phyloP scores from a whole-genome alignment of 768 basidiomycete species.

The Cystofilobasidium ferigula region DNA sequence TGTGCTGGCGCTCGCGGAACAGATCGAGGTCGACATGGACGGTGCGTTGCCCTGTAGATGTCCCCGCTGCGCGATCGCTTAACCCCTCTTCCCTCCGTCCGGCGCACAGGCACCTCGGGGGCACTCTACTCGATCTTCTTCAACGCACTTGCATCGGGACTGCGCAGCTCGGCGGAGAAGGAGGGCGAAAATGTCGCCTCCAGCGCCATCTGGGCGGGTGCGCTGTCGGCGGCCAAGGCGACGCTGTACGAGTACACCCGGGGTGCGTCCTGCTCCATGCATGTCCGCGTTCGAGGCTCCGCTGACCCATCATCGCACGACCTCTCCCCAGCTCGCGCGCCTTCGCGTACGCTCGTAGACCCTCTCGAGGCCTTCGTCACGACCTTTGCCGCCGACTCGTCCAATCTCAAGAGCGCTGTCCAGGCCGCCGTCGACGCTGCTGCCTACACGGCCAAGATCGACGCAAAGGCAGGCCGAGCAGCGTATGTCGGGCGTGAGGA shows the following conservation, averaged over 20 bases:
- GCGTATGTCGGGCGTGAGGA: slow-evolving; percentile 50
- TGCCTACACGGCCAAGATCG: slow-evolving; percentile 59
- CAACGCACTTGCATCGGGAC: slow-evolving; percentile 30
- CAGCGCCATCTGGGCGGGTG: slow-evolving; percentile 27
- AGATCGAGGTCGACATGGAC: slow-evolving; percentile 48
- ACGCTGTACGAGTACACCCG: slow-evolving; percentile 50
- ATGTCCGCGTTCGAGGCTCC: background rate
- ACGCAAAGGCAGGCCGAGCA: slow-evolving; percentile 77
- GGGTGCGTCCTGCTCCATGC: background rate
- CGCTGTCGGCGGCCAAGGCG: slow-evolving; percentile 30
- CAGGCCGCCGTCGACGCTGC: slow-evolving; percentile 55
- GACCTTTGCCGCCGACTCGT: slow-evolving; percentile 39
- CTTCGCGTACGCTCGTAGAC: slow-evolving; percentile 80
- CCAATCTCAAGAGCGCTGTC: slow-evolving; percentile 48
- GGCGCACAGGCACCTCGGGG: slow-evolving; percentile 25
- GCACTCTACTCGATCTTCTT: slow-evolving; percentile 32
- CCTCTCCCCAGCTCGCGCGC: slow-evolving; percentile 52
- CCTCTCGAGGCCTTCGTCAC: slow-evolving; percentile 68
- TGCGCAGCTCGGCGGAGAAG: slow-evolving; percentile 14
- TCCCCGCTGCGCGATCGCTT: background rate
- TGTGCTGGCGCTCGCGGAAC: slow-evolving; percentile 26
- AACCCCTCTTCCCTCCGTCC: background rate
- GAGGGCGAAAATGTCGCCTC: slow-evolving; percentile 21
- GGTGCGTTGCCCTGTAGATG: background rate
- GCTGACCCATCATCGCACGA: background rate